A percentile compares a stretch with the other conserved stretches of the same genome.
These are phyloP conservation scores for Penicillium ucsense DNA, from an alignment of 495 filamentous ascomycete genomes.

Conservation along the genomic window DNA sequence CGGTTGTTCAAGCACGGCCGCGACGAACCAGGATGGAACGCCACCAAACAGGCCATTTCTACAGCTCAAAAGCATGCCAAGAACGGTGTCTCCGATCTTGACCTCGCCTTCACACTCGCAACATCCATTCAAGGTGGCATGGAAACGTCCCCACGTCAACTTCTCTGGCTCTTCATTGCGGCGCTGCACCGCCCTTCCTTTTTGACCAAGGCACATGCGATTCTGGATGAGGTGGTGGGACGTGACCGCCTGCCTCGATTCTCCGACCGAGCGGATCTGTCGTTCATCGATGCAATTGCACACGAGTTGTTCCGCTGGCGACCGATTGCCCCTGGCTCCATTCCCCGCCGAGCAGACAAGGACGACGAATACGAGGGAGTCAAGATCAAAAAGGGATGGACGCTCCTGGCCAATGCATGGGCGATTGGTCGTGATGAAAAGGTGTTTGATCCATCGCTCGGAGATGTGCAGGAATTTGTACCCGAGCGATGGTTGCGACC, in stretches of 20 bases:
- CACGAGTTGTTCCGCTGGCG: conserved; percentile 30
- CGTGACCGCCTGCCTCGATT: conserved; percentile 18
- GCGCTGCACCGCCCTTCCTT: conserved; percentile 10
- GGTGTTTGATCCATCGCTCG: conserved; percentile 16
- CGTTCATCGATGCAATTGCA: conserved; percentile 22
- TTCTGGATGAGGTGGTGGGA: conserved; percentile 26
- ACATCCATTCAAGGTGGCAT: conserved; percentile 23
- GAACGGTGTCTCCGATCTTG: conserved; percentile 10
- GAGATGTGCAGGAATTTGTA: conserved; percentile 11
- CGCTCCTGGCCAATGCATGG: conserved; percentile 48
- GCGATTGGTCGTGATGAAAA: conserved; percentile 16
- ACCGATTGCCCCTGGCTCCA: conserved; percentile 21
- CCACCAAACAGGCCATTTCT: conserved; percentile 20
- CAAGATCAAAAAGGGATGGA: conserved; percentile 40
- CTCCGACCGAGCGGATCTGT: conserved; percentile 16
- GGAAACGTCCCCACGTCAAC: conserved; percentile 22
- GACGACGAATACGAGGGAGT: conserved; percentile 42
- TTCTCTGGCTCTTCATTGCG: conserved; percentile 23
- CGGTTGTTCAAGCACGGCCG: conserved; percentile 17
- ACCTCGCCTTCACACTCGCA: conserved; percentile 21
- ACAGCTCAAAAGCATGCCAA: conserved; percentile 10
- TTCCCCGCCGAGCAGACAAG: conserved; percentile 42
- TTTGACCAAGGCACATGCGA: conserved; percentile 17
- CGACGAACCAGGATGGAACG: conserved; percentile 16
- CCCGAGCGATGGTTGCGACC: conserved; percentile 17